Evolutionary conservation across 176 grass and related monocot genomes (phyloP).

Genomic region (Poa annua): DNA sequence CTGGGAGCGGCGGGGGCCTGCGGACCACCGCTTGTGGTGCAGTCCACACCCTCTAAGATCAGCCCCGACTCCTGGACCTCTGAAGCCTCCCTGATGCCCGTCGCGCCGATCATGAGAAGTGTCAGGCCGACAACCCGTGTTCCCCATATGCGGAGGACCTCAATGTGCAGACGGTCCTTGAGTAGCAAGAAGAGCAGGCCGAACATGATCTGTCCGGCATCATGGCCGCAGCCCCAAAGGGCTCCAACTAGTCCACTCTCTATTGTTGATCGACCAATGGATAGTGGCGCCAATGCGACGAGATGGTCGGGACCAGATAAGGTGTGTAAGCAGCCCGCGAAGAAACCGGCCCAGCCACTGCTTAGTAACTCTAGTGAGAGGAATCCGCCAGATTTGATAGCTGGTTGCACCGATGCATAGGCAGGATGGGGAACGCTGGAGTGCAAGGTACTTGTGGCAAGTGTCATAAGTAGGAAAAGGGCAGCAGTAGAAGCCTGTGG

Average conservation of each 20-base stretch:
- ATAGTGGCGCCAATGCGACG: slow-evolving; percentile 84
- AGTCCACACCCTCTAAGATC: slow-evolving; percentile 55
- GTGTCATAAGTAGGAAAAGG: slow-evolving; percentile 47
- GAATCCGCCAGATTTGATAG: slow-evolving; percentile 54
- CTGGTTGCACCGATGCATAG: slow-evolving; percentile 57
- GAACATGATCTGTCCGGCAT: slow-evolving; percentile 94
- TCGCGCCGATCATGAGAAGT: slow-evolving; percentile 79
- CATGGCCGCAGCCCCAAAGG: slow-evolving; percentile 99
- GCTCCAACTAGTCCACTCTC: slow-evolving; percentile 94
- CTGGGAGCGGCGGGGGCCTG: slow-evolving; percentile 37
- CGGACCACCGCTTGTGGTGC: slow-evolving; percentile 29
- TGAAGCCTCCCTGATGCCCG: slow-evolving; percentile 79
- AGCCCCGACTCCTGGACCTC: slow-evolving; percentile 57
- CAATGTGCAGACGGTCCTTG: slow-evolving; percentile 92
- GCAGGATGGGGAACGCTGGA: slow-evolving; percentile 44
- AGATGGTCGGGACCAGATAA: slow-evolving; percentile 96
- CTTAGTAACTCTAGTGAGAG: slow-evolving; percentile 69
- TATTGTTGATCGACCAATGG: slow-evolving; percentile 80
- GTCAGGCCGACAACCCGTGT: slow-evolving; percentile 93
- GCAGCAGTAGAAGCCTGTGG: slow-evolving; percentile 55
- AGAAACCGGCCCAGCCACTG: slow-evolving; percentile 90
- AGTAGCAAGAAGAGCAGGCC: slow-evolving; percentile 91
- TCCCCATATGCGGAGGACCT: slow-evolving; percentile 84
- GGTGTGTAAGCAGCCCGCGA: slow-evolving; percentile 95
- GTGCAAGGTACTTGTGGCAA: slow-evolving; percentile 42